Percentiles rank a stretch among this genome's conserved stretches.
phyloP scores from a whole-genome alignment of 179 eudicot genomes.

The Silene noctiflora region DNA sequence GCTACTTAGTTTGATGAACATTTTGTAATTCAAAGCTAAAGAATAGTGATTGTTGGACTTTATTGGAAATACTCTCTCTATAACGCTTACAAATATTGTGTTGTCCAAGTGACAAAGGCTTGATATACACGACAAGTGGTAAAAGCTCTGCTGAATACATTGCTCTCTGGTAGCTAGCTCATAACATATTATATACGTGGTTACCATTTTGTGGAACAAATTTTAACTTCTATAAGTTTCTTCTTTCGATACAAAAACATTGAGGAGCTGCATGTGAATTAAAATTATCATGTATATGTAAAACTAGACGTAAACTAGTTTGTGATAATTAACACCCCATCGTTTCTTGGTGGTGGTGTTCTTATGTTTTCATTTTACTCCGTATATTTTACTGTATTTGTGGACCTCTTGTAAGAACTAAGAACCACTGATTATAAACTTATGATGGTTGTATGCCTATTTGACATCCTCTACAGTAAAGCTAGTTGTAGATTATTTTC shows the following conservation, averaged over 20 bases:
- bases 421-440: background rate
- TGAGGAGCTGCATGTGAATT: background rate
- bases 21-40: no score
- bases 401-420: background rate
- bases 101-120: slow-evolving; percentile 3
- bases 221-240: no score
- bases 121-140: background rate
- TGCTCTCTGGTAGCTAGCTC: no score
- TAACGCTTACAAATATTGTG: background rate
- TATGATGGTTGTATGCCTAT: background rate
- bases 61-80: background rate
- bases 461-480: background rate
- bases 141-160: no score
- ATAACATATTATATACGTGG: no score
- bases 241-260: background rate
- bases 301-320: background rate
- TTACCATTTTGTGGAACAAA: no score
- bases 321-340: background rate
- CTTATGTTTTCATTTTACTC: background rate
- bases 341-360: slow-evolving; percentile 3
- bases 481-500: background rate
- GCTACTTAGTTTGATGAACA: no score
- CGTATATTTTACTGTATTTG: background rate
- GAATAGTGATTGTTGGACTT: no score
- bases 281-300: background rate